A percentile compares a stretch with the other conserved stretches of the same genome.
These are phyloP conservation scores for Ustilaginoidea virens DNA, from an alignment of 2,329 filamentous ascomycete species.

Conservation along the genomic window DNA sequence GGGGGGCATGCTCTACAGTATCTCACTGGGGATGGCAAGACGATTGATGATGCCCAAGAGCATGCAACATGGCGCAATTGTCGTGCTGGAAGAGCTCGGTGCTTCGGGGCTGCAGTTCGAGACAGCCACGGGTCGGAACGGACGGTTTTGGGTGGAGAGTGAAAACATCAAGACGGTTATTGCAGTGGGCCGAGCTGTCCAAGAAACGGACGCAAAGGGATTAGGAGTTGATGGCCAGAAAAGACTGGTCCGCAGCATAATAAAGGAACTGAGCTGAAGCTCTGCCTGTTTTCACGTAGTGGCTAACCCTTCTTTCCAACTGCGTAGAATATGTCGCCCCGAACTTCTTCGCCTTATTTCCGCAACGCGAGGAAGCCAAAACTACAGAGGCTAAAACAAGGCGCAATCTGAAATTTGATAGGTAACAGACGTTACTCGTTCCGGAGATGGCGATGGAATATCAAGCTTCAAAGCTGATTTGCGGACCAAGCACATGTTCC, in stretches of 20 bases:
- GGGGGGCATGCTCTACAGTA: constrained; percentile 72
- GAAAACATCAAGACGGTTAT: constrained; percentile 58
- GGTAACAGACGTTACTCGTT: too few species aligned
- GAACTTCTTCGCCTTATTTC: too few species aligned
- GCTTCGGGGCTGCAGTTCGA: constrained; percentile 71
- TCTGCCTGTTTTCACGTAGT: background rate
- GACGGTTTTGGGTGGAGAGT: constrained; percentile 80
- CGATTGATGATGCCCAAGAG: constrained; percentile 54
- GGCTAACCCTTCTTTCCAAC: background rate
- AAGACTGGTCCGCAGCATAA: constrained; percentile 50
- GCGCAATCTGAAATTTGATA: too few species aligned
- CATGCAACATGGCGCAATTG: constrained; percentile 46
- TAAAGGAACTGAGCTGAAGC: constrained; percentile 39
- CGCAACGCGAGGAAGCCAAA: too few species aligned
- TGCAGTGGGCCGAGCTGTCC: constrained; percentile 62
- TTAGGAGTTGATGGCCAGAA: constrained; percentile 52
- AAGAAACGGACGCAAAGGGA: constrained; percentile 56
- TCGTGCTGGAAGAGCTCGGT: constrained; percentile 67
- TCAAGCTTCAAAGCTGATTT: too few species aligned
- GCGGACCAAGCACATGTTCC: too few species aligned
- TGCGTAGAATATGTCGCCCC: too few species aligned
- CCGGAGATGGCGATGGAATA: too few species aligned
- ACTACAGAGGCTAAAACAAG: too few species aligned
- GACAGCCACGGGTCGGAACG: constrained; percentile 85
- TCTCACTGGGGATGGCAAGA: constrained; percentile 71